These are phyloP conservation scores for Chytridium lagenaria DNA, from an alignment of 371 early-diverging fungal genomes.

Conservation along the genomic window DNA sequence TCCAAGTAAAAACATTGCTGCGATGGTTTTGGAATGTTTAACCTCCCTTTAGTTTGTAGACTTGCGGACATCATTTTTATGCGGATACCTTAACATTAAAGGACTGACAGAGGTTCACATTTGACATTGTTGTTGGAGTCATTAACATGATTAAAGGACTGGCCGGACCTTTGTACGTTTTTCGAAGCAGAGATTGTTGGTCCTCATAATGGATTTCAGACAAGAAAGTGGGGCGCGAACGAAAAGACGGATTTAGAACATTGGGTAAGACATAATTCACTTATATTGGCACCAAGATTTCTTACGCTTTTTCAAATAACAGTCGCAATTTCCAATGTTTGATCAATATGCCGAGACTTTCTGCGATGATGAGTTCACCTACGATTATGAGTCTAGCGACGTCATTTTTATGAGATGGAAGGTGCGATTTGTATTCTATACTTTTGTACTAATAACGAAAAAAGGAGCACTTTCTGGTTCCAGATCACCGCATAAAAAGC, in stretches of 20 bases:
- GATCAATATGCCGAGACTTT: slow-evolving; percentile 59
- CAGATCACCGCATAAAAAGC: slow-evolving; percentile 85
- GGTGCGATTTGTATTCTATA: slow-evolving; percentile 21
- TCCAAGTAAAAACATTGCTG: slow-evolving; percentile 81
- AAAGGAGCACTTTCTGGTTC: slow-evolving; percentile 95
- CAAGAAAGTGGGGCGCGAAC: slow-evolving; percentile 87
- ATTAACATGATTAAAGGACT: slow-evolving; percentile 55
- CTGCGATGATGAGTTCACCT: slow-evolving; percentile 70
- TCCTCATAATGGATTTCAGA: slow-evolving; percentile 75
- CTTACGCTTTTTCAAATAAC: too few species aligned
- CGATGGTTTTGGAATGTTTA: too few species aligned
- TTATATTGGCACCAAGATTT: too few species aligned
- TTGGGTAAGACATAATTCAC: slow-evolving; percentile 72
- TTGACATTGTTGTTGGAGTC: too few species aligned
- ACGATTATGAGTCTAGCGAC: slow-evolving; percentile 73
- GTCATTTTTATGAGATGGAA: slow-evolving; percentile 96
- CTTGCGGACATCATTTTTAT: slow-evolving; percentile 69
- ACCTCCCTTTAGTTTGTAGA: slow-evolving; percentile 79
- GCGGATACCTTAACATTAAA: slow-evolving; percentile 82
- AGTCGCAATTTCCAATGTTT: slow-evolving; percentile 49
- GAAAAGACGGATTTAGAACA: slow-evolving; percentile 75
- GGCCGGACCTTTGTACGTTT: slow-evolving; percentile 80
- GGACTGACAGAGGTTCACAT: slow-evolving; percentile 67
- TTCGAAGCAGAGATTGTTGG: slow-evolving; percentile 89
- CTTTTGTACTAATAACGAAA: too few species aligned